phyloP scores from a whole-genome alignment of 2,329 filamentous ascomycete species.

The Ceratocystis eucalypticola region DNA sequence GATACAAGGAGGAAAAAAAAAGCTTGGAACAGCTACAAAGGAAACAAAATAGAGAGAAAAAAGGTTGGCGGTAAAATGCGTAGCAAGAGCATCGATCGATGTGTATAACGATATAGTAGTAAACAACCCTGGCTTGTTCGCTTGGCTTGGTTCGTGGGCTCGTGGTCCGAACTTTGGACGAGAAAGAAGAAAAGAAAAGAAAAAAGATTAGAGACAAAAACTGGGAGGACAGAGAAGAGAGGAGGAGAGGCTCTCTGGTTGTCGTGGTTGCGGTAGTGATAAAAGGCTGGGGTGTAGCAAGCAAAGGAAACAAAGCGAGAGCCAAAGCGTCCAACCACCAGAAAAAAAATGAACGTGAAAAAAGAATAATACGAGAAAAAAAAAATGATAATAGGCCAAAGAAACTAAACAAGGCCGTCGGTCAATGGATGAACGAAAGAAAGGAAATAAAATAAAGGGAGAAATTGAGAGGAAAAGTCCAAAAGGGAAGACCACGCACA shows the following conservation, averaged over 20 bases:
- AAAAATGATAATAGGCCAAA: not conserved
- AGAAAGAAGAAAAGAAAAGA: not conserved
- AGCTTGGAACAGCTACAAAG: conserved; percentile 4
- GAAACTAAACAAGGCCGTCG: too few species aligned
- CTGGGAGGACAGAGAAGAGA: not conserved
- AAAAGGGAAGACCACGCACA: not conserved
- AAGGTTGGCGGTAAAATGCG: not conserved
- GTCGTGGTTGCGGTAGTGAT: conserved; percentile 14
- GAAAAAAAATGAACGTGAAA: not conserved
- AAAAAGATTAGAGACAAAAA: not conserved
- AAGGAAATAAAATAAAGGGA: not conserved
- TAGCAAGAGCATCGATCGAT: not conserved
- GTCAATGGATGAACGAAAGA: too few species aligned
- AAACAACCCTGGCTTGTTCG: conserved; percentile 3
- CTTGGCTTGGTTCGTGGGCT: not conserved
- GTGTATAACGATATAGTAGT: not conserved
- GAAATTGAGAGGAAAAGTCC: not conserved
- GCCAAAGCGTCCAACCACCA: conserved; percentile 14
- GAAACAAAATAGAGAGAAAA: conserved; percentile 6
- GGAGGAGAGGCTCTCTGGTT: not conserved
- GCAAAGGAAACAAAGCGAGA: not conserved
- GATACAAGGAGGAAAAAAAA: not conserved
- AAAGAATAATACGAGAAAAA: not conserved
- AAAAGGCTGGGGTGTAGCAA: conserved; percentile 12
- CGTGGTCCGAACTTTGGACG: not conserved